Conservation (phyloP, 148 eudicot genomes). For the Polygonum maritimum region DNA sequence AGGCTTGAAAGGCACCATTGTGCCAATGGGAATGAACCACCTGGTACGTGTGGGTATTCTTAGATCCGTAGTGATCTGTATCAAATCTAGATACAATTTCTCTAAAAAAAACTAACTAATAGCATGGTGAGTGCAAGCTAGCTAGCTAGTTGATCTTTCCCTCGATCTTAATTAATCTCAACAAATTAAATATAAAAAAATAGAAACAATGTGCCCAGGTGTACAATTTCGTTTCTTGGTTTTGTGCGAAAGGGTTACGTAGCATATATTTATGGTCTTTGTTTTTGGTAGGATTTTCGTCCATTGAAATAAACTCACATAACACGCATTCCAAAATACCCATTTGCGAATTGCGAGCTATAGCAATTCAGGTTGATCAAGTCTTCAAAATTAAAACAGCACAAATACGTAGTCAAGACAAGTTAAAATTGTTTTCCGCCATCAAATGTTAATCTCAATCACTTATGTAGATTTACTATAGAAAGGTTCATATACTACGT, state of each 20-base stretch:
- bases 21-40: neutral
- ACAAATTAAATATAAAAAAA: neutral
- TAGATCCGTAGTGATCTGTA: constrained; percentile 8
- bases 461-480: too few species aligned
- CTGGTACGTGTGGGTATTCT: neutral
- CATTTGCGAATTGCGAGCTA: too few species aligned
- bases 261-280: neutral
- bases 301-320: neutral
- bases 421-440: too few species aligned
- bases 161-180: neutral
- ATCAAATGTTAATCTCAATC: too few species aligned
- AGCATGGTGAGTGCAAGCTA: neutral
- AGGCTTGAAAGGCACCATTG: neutral
- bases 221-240: neutral
- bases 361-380: too few species aligned
- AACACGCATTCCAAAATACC: too few species aligned
- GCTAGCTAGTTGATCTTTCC: neutral
- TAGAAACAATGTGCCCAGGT: neutral
- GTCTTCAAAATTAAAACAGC: too few species aligned
- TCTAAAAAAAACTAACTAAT: neutral
- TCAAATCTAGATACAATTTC: neutral
- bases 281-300: neutral
- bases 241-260: neutral
- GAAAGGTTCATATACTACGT: too few species aligned
- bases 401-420: too few species aligned